These are phyloP conservation scores for Coemansia sp. DNA, from an alignment of 192 early-diverging fungal species.

Conservation along the genomic window DNA sequence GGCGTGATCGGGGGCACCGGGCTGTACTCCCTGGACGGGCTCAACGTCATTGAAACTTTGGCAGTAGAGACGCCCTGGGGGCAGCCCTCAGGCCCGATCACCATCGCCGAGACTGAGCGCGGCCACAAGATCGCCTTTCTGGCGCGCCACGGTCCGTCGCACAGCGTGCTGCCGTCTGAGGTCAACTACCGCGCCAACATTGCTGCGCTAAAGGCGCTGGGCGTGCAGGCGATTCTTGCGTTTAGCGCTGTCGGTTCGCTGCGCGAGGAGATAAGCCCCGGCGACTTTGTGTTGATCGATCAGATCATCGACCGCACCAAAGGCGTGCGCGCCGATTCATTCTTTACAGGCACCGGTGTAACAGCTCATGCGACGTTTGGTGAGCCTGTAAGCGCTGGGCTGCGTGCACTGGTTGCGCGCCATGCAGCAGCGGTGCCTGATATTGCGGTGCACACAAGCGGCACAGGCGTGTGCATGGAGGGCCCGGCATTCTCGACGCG, in stretches of 20 bases:
- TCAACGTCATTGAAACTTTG: constrained; percentile 77
- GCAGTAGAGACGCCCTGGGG: constrained; percentile 92
- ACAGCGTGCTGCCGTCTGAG: constrained; percentile 82
- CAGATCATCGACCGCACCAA: constrained; percentile 99
- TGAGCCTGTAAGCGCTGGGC: constrained; percentile 82
- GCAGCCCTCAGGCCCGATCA: constrained; percentile 82
- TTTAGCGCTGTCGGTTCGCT: constrained; percentile 97
- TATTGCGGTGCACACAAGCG: constrained; percentile 66
- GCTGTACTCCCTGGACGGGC: constrained; percentile 83
- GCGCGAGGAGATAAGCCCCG: constrained; percentile 86
- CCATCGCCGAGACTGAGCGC: constrained; percentile 65
- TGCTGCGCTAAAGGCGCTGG: constrained; percentile 92
- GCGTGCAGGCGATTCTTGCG: constrained; percentile 89
- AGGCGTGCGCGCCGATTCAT: constrained; percentile 90
- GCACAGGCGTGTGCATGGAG: constrained; percentile 96
- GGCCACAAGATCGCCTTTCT: constrained; percentile 93
- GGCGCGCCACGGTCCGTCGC: constrained; percentile 90
- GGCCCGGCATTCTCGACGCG: constrained; percentile 97
- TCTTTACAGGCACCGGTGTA: constrained; percentile 89
- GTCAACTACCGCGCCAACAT: constrained; percentile 97
- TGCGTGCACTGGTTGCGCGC: constrained; percentile 71
- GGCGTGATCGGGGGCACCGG: constrained; percentile 95
- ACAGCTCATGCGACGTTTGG: constrained; percentile 91
- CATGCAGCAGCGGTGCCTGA: constrained; percentile 57
- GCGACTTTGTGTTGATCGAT: constrained; percentile 92